These are phyloP conservation scores for Solanum chacoense DNA, from an alignment of 305 asterid genomes.

Conservation along the genomic window DNA sequence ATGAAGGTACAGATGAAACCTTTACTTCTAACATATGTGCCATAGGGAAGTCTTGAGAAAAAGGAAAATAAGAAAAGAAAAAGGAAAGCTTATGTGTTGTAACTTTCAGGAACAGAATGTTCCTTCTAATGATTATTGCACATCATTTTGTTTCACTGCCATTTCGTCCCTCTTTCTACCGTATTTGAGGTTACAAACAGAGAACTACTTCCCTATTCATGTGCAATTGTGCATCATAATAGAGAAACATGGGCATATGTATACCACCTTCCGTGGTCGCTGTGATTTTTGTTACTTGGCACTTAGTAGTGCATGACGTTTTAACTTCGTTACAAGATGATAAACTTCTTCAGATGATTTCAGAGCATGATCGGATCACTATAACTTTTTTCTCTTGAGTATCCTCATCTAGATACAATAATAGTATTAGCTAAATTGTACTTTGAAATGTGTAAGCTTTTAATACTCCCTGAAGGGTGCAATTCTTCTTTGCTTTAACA, in stretches of 20 bases:
- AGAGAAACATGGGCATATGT: not conserved
- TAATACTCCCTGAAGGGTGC: not conserved
- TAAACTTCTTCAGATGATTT: not conserved
- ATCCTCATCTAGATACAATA: not conserved
- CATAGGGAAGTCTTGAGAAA: not conserved
- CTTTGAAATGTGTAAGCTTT: not conserved
- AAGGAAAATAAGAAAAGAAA: not conserved
- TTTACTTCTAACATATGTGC: not conserved
- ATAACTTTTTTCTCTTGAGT: not conserved
- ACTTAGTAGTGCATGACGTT: not conserved
- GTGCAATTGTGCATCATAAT: not conserved
- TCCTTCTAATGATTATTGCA: not conserved
- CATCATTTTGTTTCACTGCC: not conserved
- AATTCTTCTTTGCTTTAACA: not conserved
- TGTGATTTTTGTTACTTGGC: not conserved
- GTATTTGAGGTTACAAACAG: not conserved
- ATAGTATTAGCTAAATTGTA: not conserved
- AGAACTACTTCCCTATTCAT: not conserved
- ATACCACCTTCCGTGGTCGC: not conserved
- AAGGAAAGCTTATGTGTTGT: not conserved
- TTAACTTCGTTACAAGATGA: not conserved
- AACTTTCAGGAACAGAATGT: not conserved
- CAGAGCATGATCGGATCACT: not conserved
- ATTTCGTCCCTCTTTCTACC: not conserved
- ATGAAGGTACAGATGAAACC: constrained; percentile 39